phyloP scores from a whole-genome alignment of 148 eudicot genomes.

The Chenopodium quinoa region DNA sequence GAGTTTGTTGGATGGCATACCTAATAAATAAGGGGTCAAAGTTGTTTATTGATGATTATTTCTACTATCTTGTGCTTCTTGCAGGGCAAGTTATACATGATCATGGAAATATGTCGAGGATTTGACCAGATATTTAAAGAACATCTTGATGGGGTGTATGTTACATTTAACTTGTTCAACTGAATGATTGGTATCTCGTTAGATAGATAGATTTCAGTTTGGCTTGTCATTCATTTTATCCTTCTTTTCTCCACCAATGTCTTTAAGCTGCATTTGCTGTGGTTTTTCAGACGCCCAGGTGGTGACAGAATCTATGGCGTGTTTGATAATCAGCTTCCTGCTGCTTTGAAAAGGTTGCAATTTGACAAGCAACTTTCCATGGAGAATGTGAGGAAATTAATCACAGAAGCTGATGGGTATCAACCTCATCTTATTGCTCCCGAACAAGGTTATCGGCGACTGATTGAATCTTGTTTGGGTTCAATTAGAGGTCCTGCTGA shows the following conservation, averaged over 20 bases:
- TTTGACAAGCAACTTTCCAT: conserved; percentile 95
- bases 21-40: not conserved
- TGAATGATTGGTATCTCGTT: not conserved
- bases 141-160: conserved; percentile 98
- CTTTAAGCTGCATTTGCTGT: conserved; percentile 5
- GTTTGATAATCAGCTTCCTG: conserved; percentile 97
- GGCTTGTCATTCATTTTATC: not conserved
- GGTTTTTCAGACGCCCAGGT: conserved; percentile 80
- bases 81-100: conserved; percentile 93
- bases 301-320: conserved; percentile 90
- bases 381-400: conserved; percentile 88
- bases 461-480: conserved; percentile 79
- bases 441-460: conserved; percentile 95
- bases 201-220: not conserved
- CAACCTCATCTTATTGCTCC: conserved; percentile 99
- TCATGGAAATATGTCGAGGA: conserved; percentile 89
- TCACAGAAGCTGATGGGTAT: conserved; percentile 98
- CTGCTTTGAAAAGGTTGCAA: conserved; percentile 93
- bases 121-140: conserved; percentile 96
- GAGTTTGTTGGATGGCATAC: not conserved
- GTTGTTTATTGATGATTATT: not conserved
- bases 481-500: conserved; percentile 95
- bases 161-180: not conserved
- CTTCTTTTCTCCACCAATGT: not conserved
- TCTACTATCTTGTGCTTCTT: conserved; percentile 19